phyloP scores from a whole-genome alignment of 495 filamentous ascomycete genomes.

The Terfezia claveryi region DNA sequence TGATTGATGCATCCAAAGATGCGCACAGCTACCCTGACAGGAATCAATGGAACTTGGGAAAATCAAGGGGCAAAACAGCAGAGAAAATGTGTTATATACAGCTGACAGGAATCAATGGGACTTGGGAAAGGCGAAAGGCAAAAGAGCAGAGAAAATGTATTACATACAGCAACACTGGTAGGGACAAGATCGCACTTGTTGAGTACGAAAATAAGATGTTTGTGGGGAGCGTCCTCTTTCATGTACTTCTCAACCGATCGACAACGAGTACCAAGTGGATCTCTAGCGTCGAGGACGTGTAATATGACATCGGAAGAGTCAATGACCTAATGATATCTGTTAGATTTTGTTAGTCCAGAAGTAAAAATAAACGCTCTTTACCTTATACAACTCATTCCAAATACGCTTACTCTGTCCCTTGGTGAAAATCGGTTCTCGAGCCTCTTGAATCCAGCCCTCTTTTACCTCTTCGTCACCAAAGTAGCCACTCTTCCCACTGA shows the following conservation, averaged over 20 bases:
- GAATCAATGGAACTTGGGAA: constrained; percentile 36
- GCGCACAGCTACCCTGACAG: constrained; percentile 74
- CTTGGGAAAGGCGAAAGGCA: constrained; percentile 17
- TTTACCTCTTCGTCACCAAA: constrained; percentile 32
- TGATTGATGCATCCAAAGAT: constrained; percentile 33
- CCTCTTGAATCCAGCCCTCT: constrained; percentile 36
- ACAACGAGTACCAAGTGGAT: constrained; percentile 78
- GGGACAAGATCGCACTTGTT: constrained; percentile 98
- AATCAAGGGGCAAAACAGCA: constrained; percentile 7
- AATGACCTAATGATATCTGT: constrained; percentile 33
- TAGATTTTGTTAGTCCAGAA: neutral
- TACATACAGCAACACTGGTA: constrained; percentile 78
- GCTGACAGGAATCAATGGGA: constrained; percentile 79
- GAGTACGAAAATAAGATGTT: constrained; percentile 75
- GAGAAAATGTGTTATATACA: constrained; percentile 40
- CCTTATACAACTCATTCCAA: constrained; percentile 95
- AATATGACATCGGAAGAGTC: constrained; percentile 92
- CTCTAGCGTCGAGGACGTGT: constrained; percentile 82
- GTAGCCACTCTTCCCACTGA: constrained; percentile 43
- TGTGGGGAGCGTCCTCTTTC: constrained; percentile 76
- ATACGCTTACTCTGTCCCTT: constrained; percentile 91
- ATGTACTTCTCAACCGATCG: constrained; percentile 86
- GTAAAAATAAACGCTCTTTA: neutral
- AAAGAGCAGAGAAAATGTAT: constrained; percentile 4
- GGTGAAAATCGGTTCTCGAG: constrained; percentile 70